These are phyloP conservation scores for Staphylotrichum tortipilum DNA, from an alignment of 495 filamentous ascomycete genomes.

Conservation along the genomic window DNA sequence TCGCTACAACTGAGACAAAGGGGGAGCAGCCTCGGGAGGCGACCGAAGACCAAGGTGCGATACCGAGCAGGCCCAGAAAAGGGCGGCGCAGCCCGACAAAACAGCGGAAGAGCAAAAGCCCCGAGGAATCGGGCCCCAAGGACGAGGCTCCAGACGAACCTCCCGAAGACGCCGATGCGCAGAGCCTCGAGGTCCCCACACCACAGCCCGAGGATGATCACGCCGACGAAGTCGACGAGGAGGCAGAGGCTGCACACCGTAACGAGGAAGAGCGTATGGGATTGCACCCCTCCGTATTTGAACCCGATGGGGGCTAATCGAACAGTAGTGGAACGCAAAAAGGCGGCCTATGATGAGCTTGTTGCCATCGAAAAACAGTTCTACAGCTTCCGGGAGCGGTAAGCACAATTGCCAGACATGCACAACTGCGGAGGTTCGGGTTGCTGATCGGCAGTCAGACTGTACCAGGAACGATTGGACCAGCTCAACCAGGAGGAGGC, in stretches of 20 bases:
- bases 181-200: slow-evolving; percentile 27
- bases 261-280: slow-evolving; percentile 72
- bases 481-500: slow-evolving; percentile 75
- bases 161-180: slow-evolving; percentile 21
- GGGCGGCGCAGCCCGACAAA: slow-evolving; percentile 32
- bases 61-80: slow-evolving; percentile 25
- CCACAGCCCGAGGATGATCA: slow-evolving; percentile 40
- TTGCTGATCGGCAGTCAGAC: slow-evolving; percentile 39
- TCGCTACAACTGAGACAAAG: slow-evolving; percentile 12
- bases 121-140: slow-evolving; percentile 19
- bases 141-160: slow-evolving; percentile 27
- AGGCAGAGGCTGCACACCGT: slow-evolving; percentile 44
- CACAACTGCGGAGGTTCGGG: too few species aligned
- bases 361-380: slow-evolving; percentile 75
- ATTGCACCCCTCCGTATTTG: background rate
- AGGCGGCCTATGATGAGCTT: slow-evolving; percentile 71
- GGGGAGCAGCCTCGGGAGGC: slow-evolving; percentile 20
- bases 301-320: slow-evolving; percentile 29
- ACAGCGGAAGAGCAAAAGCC: slow-evolving; percentile 31
- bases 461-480: slow-evolving; percentile 78
- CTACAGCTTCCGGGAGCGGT: slow-evolving; percentile 78
- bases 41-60: slow-evolving; percentile 19
- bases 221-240: slow-evolving; percentile 43
- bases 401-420: slow-evolving; percentile 23
- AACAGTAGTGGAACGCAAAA: slow-evolving; percentile 63